Evolutionary conservation across 2,329 filamentous ascomycete species (phyloP), one percentile per base, ranked within the genome.

Genomic region (Hymenoscyphus occultus): DNA sequence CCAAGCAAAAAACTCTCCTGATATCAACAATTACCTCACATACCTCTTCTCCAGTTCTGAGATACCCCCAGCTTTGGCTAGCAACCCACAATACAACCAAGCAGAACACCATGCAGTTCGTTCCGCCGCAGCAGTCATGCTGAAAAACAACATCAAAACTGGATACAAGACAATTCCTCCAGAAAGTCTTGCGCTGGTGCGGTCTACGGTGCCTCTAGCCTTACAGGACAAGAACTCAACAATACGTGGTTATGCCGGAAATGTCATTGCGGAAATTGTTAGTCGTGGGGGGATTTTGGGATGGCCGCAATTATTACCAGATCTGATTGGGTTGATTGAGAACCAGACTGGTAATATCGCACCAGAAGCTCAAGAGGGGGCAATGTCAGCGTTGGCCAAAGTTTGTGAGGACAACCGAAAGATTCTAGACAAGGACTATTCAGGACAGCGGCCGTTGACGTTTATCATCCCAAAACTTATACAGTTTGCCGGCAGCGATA

Each of bases 401-500:
- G 93, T 99, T 67, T 99, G 95, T 78, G 95, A 99, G 78, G 95
- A 99, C 79, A 97, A 96, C 79, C 89, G 87, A 74, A 92, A 90
- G 75, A 83, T 92, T 65, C 82, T 99, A 62, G 92, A 96, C 78
- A 88, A 89, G 72, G 92, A 97, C 69, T 92, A 96, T 76, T 88
- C 93, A 74, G 92, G 93, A 67, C 90, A 97, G 77, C 86, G 93
- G 64, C 95, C 95, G 1, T 85, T 98, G 66, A 90, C 90, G 76
- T 90, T 93, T 72, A 87, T 99, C 57, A 89, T 98, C 60, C 95
- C 95, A 12, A 94, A 96, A 78, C 84, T 99, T 67, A 87, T 99
- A 71, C 86, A 93, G 64, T 95, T 96, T 67, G 95, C 92, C 61
- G 86, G 88, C 72, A 93, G 88, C 78, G 82, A 86, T 7, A 84